Evolutionary conservation across 129 eudicot species (phyloP), one percentile per base, ranked within the genome.

Genomic region (Logfia minima): DNA sequence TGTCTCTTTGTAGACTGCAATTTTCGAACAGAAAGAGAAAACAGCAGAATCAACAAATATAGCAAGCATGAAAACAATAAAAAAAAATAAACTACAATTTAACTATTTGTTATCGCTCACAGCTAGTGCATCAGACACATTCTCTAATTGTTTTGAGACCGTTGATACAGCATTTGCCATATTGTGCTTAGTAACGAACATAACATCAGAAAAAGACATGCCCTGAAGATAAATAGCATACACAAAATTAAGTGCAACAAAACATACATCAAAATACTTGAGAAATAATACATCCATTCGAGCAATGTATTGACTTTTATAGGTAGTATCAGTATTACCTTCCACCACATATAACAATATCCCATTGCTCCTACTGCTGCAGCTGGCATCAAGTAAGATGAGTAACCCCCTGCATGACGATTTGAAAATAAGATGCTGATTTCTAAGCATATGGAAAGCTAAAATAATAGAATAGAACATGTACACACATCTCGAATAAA

Each of bases 331-430:
- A 45, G 18, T 37, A 78, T 85, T 77, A 79, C 98, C 94, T 90
- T 92, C 96, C 96, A 92, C 98, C 96, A 86, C 94, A 92, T 92
- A 77, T 92, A 92, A 78, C 98, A 92, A 67, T 92, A 92, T 35
- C 98, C 98, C 98, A 88, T 86, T 43, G 98, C 96, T 70, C 98
- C 98, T 71, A 88, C 41, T 29, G 98, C 96, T 18, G 92, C 96
- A 65, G 96, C 96, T 66, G 98, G 98, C 84, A 92, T 65, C 81
- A 92, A 83, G 78, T 92, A 92, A 71, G 98, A 92, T 59, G 89
- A 82, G 68, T 71, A 88, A 70, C 92, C 77, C 35, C 90, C 98
- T 88, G 87, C 22, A 28, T 18, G 29, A 24, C 41, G 55, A 34
- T 60, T 72, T 71, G 76, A 64, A 29, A 17, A n/a, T 63, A 63